A percentile compares a stretch with the other conserved stretches of the same genome.
These are phyloP conservation scores for Pseudisothecium myosuroides DNA, from an alignment of 225 moss, liverwort and hornwort species.

Conservation along the genomic window DNA sequence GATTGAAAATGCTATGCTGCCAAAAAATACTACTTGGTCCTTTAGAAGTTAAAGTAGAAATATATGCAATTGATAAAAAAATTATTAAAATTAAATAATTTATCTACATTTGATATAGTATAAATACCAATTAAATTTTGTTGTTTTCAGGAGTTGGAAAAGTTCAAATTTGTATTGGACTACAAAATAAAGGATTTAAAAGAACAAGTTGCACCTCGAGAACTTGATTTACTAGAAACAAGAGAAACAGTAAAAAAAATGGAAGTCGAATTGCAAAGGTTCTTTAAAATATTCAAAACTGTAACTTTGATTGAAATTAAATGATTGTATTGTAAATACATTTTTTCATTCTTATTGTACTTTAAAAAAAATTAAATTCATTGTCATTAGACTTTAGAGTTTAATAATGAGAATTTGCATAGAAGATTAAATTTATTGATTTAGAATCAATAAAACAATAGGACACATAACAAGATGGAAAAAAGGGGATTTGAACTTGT, in stretches of 20 bases:
- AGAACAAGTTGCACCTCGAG: conserved; percentile 67
- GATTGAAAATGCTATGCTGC: accelerated
- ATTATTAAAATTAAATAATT: too few relatives aligned
- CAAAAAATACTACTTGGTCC: not conserved
- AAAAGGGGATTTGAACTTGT: conserved; percentile 40
- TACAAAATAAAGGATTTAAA: conserved; percentile 77
- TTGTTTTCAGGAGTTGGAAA: conserved; percentile 56
- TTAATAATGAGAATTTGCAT: not conserved
- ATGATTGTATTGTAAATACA: not conserved
- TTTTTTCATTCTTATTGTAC: too few relatives aligned
- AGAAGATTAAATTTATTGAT: not conserved
- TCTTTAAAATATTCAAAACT: not conserved
- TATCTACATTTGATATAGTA: not conserved
- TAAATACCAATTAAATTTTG: not conserved
- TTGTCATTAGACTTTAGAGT: too few relatives aligned
- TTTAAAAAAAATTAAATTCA: not conserved
- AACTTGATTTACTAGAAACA: conserved; percentile 56
- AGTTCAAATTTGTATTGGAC: conserved; percentile 87
- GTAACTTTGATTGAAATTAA: not conserved
- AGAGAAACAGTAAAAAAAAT: conserved; percentile 57
- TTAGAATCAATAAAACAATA: not conserved
- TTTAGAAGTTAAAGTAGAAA: not conserved
- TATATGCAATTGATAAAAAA: not conserved
- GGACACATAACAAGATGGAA: conserved; percentile 36
- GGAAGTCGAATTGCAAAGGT: conserved; percentile 81